These are phyloP conservation scores for Sugiyamaella floridensis DNA, from an alignment of 805 yeast genomes.

Conservation along the genomic window DNA sequence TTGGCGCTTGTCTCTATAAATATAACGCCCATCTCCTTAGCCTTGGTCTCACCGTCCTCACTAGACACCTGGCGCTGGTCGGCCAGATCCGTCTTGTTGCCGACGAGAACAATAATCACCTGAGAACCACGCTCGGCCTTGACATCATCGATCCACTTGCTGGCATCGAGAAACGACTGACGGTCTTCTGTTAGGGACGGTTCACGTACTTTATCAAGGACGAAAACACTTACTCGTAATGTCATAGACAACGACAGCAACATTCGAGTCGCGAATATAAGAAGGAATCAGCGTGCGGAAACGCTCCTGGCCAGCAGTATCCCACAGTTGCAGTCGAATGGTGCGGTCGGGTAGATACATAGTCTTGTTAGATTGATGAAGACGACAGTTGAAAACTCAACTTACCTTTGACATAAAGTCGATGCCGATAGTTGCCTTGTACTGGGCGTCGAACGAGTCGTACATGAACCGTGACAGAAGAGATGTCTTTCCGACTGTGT, in stretches of 20 bases:
- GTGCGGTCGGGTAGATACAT: slow-evolving; percentile 96
- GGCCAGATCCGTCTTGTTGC: slow-evolving; percentile 81
- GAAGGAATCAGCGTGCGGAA: slow-evolving; percentile 92
- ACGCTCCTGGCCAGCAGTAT: slow-evolving; percentile 95
- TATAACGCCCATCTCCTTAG: slow-evolving; percentile 66
- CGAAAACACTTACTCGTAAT: slow-evolving; percentile 54
- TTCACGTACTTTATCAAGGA: background rate
- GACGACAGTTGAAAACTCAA: slow-evolving; percentile 9
- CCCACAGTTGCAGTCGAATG: slow-evolving; percentile 92
- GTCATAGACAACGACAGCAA: slow-evolving; percentile 95
- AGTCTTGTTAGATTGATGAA: slow-evolving; percentile 34
- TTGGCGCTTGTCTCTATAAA: slow-evolving; percentile 92
- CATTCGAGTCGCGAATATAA: slow-evolving; percentile 91
- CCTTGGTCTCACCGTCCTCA: slow-evolving; percentile 84
- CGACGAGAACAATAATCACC: slow-evolving; percentile 84
- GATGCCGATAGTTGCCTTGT: slow-evolving; percentile 91
- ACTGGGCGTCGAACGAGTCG: slow-evolving; percentile 93
- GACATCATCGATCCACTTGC: slow-evolving; percentile 92
- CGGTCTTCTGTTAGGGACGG: slow-evolving; percentile 25
- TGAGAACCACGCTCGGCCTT: slow-evolving; percentile 85
- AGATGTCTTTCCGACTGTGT: slow-evolving; percentile 83
- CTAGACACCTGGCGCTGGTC: slow-evolving; percentile 78
- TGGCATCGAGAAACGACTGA: slow-evolving; percentile 74
- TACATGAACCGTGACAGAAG: slow-evolving; percentile 96
- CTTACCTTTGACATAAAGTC: slow-evolving; percentile 74